A percentile compares a stretch with the other conserved stretches of the same genome.
These are phyloP conservation scores for Planoprotostelium fungivorum DNA, from an alignment of 78 protist genomes.

Conservation along the genomic window DNA sequence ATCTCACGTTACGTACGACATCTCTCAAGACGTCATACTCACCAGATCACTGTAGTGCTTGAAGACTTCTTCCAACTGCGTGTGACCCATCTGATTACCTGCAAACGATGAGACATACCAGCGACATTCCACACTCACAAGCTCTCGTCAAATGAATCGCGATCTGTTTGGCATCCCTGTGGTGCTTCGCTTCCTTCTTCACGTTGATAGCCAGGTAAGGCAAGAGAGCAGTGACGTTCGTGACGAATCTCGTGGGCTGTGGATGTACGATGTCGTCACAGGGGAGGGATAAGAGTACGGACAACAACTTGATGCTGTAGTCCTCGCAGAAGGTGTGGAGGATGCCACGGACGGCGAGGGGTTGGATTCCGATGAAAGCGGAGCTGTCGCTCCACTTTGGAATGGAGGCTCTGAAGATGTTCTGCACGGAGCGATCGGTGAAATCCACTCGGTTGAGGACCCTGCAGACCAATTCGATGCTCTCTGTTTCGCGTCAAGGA, in stretches of 20 bases:
- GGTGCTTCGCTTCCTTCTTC: background rate
- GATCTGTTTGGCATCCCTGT: background rate
- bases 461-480: slow-evolving; percentile 23
- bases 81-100: background rate
- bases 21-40: background rate
- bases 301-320: slow-evolving; percentile 20
- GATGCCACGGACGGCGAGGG: slow-evolving; percentile 37
- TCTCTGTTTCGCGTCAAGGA: slow-evolving; percentile 14
- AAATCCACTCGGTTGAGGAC: slow-evolving; percentile 30
- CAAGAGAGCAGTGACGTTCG: slow-evolving; percentile 15
- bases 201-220: slow-evolving; percentile 26
- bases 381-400: slow-evolving; percentile 44
- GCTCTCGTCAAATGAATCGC: background rate
- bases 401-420: slow-evolving; percentile 41
- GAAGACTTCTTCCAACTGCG: background rate
- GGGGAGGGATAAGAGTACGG: slow-evolving; percentile 23
- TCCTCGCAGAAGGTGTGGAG: slow-evolving; percentile 11
- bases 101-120: background rate
- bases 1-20: too few relatives aligned
- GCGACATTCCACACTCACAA: background rate
- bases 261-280: slow-evolving; percentile 61
- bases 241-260: slow-evolving; percentile 31
- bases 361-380: slow-evolving; percentile 36
- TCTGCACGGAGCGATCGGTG: slow-evolving; percentile 39
- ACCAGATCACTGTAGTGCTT: background rate